A percentile compares a stretch with the other conserved stretches of the same genome.
Conservation (phyloP, 768 basidiomycete genomes). For the Phlebiopsis flavidoalba region DNA sequence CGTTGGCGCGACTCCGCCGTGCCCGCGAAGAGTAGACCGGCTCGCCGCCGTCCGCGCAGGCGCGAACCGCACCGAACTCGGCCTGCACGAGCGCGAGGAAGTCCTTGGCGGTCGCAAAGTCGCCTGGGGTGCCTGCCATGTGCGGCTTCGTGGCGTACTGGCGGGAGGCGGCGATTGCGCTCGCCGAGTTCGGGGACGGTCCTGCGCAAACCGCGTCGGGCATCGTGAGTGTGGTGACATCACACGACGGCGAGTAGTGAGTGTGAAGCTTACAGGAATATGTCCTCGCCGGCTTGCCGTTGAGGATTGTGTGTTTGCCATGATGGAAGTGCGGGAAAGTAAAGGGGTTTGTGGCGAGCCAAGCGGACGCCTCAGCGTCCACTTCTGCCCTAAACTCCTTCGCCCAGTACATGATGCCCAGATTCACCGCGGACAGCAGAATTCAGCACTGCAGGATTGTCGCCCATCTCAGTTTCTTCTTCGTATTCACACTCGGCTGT, state of each 20-base stretch:
- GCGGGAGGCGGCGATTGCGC: conserved; percentile 46
- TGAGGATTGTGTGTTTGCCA: conserved; percentile 19
- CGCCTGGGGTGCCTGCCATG: conserved; percentile 52
- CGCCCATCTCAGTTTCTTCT: neutral
- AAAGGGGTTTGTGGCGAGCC: conserved; percentile 9
- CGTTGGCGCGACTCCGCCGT: conserved; percentile 50
- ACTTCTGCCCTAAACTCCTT: conserved; percentile 8
- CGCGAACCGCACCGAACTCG: conserved; percentile 48
- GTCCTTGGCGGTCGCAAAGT: conserved; percentile 56
- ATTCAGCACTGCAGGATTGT: neutral
- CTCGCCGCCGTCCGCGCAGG: conserved; percentile 26
- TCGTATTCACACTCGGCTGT: neutral
- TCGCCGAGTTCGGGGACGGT: conserved; percentile 46
- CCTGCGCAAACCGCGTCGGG: too few relatives aligned
- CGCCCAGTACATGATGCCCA: conserved; percentile 2
- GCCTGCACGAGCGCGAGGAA: conserved; percentile 66
- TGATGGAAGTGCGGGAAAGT: neutral
- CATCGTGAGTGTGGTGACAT: neutral
- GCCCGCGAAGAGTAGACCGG: conserved; percentile 74
- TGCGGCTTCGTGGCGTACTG: conserved; percentile 52
- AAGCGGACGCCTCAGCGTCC: conserved; percentile 6
- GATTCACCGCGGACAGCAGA: neutral
- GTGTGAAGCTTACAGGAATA: conserved; percentile 36
- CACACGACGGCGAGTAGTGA: neutral
- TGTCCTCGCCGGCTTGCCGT: conserved; percentile 36